Evolutionary conservation across 2,329 filamentous ascomycete genomes (phyloP).

Genomic region (Thelonectria olida): DNA sequence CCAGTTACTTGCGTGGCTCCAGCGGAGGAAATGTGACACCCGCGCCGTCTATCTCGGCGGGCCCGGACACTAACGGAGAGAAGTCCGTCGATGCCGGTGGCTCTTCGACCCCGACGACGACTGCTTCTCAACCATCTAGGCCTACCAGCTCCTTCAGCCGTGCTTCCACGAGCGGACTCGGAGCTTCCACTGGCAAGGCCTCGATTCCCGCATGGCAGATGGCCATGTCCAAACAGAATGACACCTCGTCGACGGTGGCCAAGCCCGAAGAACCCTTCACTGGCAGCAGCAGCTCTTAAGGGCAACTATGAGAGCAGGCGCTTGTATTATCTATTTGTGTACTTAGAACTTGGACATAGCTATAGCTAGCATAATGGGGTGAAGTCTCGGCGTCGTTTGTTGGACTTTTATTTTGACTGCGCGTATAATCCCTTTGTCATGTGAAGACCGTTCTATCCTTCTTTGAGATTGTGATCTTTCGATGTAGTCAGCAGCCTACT

Average conservation of each 20-base stretch:
- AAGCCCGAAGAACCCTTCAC: conserved; percentile 39
- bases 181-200: conserved; percentile 60
- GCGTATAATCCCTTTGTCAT: background rate
- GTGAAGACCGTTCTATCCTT: background rate
- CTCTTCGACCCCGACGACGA: conserved; percentile 41
- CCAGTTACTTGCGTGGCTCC: conserved; percentile 38
- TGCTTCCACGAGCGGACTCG: conserved; percentile 50
- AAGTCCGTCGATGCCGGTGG: conserved; percentile 39
- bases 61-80: conserved; percentile 41
- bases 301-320: background rate
- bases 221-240: conserved; percentile 68
- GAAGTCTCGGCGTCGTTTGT: conserved; percentile 3
- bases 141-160: conserved; percentile 42
- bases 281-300: conserved; percentile 29
- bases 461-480: no score
- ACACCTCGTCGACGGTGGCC: conserved; percentile 39
- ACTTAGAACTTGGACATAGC: conserved; percentile 10
- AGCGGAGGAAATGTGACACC: conserved; percentile 33
- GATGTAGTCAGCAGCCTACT: no score
- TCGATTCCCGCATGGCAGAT: conserved; percentile 85
- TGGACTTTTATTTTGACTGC: background rate
- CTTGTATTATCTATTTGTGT: conserved; percentile 21
- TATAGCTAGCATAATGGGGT: conserved; percentile 14
- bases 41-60: conserved; percentile 33
- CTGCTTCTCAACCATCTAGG: conserved; percentile 42